Evolutionary conservation across 1,284 basidiomycete species (phyloP), one percentile per base, ranked within the genome.

Genomic region (Pyrrhoderma lamaoense): DNA sequence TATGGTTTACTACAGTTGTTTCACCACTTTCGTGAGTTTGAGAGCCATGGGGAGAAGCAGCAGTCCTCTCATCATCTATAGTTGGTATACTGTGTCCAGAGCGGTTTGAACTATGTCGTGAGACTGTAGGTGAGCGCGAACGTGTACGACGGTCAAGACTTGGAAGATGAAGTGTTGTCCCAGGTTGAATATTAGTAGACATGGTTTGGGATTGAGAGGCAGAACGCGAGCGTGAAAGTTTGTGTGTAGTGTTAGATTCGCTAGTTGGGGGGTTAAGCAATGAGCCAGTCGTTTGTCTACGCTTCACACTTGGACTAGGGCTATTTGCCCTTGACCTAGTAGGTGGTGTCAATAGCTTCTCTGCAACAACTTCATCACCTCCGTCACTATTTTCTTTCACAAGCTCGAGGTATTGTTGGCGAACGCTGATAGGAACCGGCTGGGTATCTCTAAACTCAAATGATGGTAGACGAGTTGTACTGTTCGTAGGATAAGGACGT

Each of bases 401-500:
- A 27, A 49, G 48, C 25, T 49, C 48, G 19, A 40, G 27, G 23
- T 49, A 49, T n/a, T 49, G 48, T 40, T 19, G 22, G 23, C 48
- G 22, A 19, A 49, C 42, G 16, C 48, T 49, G 22, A 23, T 2
- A 3, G 48, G 48, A 22, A 31, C 40, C 8, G 48, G 48, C 16
- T 49, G 48, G 8, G 48, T 38, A 23, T 49, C 48, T 31, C 48
- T 40, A 18, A 49, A 49, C 39, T 49, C 48, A 31, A 39, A 39
- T n/a, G 48, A 31, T 19, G 47, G 38, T 34, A 31, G 18, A 21
- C 27, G 31, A 3, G 46, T 37, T 13, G 21, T 8, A 16, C 9
- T 19, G 16, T 42, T 21, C 7, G 38, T 40, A 16, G 16, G 5
- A 40, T 22, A 8, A 21, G 48, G 48, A 8, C 48, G 38, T 35